phyloP scores from a whole-genome alignment of 2,329 filamentous ascomycete species.

The Pseudogymnoascus sp. region DNA sequence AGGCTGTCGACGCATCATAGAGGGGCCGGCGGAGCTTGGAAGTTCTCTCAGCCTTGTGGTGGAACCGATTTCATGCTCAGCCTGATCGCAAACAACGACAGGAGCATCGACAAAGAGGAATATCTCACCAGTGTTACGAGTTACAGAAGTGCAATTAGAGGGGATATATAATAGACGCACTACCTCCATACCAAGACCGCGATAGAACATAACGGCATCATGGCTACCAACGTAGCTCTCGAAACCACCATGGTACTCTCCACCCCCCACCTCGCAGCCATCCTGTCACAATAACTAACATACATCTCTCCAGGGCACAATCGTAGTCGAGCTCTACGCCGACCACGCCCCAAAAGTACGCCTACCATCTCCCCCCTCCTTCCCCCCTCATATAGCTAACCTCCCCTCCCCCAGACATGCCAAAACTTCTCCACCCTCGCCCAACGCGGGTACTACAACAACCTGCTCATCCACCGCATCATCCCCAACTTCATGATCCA shows the following conservation, averaged over 20 bases:
- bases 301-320: slow-evolving; percentile 54
- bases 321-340: slow-evolving; percentile 84
- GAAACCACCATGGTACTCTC: slow-evolving; percentile 77
- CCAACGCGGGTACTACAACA: slow-evolving; percentile 79
- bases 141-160: background rate
- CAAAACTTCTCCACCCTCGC: slow-evolving; percentile 78
- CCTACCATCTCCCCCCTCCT: background rate
- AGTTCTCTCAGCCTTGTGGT: background rate
- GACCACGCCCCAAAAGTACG: slow-evolving; percentile 66
- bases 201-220: slow-evolving; percentile 27
- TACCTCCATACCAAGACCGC: background rate
- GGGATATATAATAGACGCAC: background rate
- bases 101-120: background rate
- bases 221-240: slow-evolving; percentile 71
- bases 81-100: background rate
- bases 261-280: background rate
- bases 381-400: slow-evolving; percentile 9
- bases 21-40: background rate
- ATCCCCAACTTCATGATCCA: slow-evolving; percentile 97
- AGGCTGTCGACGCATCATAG: background rate
- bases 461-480: slow-evolving; percentile 81
- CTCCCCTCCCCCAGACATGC: slow-evolving; percentile 50
- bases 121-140: background rate
- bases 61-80: slow-evolving; percentile 12
- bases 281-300: background rate